These are phyloP conservation scores for Hypomontagnella submonticulosa DNA, from an alignment of 495 filamentous ascomycete genomes.

Conservation along the genomic window DNA sequence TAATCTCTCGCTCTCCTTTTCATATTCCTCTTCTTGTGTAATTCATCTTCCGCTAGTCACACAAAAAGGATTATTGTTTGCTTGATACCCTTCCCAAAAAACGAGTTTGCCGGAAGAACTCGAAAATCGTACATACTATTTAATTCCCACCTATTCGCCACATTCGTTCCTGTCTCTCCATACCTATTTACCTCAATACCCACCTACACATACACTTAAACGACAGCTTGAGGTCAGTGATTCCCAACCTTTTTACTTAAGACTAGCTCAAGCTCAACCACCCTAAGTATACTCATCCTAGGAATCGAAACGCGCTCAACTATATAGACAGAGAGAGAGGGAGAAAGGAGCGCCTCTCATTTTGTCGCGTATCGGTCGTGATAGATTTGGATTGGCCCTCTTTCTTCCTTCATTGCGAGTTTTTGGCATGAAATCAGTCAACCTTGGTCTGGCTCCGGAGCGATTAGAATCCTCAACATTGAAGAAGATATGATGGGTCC, in stretches of 20 bases:
- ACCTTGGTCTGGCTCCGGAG: conserved; percentile 5
- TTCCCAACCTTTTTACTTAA: conserved; percentile 21
- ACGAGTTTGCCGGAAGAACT: conserved; percentile 32
- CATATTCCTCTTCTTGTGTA: not conserved
- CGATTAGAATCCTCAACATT: conserved; percentile 10
- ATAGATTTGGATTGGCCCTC: not conserved
- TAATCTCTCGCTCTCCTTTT: conserved; percentile 8
- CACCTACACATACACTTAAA: not conserved
- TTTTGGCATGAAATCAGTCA: conserved; percentile 23
- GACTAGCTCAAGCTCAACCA: conserved; percentile 10
- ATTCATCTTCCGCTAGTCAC: conserved; percentile 15
- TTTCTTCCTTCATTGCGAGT: conserved; percentile 2
- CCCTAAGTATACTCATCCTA: conserved; percentile 9
- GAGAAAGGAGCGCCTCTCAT: conserved; percentile 6
- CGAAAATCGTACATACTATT: conserved; percentile 20
- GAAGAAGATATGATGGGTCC: conserved; percentile 29
- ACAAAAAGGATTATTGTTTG: conserved; percentile 12
- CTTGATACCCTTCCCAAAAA: conserved; percentile 24
- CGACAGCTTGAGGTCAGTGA: conserved; percentile 3
- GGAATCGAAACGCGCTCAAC: conserved; percentile 4
- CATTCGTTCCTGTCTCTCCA: conserved; percentile 6
- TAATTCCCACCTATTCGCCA: conserved; percentile 30
- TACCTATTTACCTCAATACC: not conserved
- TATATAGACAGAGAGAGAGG: conserved; percentile 6
- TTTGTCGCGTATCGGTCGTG: not conserved